Evolutionary conservation across 140 eudicot species (phyloP).

Genomic region (Stevia rebaudiana): DNA sequence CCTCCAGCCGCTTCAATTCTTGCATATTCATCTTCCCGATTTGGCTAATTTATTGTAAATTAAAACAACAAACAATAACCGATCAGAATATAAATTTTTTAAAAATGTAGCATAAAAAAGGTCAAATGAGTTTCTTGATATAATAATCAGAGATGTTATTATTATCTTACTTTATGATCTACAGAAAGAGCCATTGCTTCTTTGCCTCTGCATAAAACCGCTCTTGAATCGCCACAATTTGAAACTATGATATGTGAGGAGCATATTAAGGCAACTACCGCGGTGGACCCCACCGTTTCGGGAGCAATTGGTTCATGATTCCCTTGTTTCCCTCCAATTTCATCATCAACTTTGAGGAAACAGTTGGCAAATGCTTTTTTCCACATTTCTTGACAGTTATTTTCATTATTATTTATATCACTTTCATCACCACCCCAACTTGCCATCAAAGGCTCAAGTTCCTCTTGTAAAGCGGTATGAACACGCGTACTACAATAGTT

Average conservation of each 20-base stretch:
- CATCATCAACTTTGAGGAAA: conserved; percentile 73
- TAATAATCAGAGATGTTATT: neutral
- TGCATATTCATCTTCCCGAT: conserved; percentile 72
- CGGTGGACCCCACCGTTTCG: conserved; percentile 85
- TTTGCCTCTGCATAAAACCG: conserved; percentile 78
- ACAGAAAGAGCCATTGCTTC: conserved; percentile 71
- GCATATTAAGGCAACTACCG: conserved; percentile 71
- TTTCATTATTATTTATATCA: conserved; percentile 20
- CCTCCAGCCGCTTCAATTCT: conserved; percentile 92
- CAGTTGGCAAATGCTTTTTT: conserved; percentile 49
- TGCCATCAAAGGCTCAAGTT: conserved; percentile 43
- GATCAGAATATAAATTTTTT: conserved; percentile 4
- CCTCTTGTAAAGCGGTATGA: conserved; percentile 62
- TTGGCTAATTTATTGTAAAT: conserved; percentile 43
- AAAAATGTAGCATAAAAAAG: neutral
- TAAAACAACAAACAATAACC: neutral
- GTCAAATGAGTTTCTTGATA: neutral
- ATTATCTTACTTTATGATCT: conserved; percentile 70
- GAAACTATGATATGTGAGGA: conserved; percentile 79
- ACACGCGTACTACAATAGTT: conserved; percentile 63
- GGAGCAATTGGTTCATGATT: conserved; percentile 52
- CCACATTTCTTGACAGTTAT: conserved; percentile 54
- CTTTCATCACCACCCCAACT: conserved; percentile 18
- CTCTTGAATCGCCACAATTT: conserved; percentile 87
- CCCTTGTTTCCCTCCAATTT: conserved; percentile 53